Conservation (phyloP, 2,329 filamentous ascomycete genomes). For the Phialophora expanda region DNA sequence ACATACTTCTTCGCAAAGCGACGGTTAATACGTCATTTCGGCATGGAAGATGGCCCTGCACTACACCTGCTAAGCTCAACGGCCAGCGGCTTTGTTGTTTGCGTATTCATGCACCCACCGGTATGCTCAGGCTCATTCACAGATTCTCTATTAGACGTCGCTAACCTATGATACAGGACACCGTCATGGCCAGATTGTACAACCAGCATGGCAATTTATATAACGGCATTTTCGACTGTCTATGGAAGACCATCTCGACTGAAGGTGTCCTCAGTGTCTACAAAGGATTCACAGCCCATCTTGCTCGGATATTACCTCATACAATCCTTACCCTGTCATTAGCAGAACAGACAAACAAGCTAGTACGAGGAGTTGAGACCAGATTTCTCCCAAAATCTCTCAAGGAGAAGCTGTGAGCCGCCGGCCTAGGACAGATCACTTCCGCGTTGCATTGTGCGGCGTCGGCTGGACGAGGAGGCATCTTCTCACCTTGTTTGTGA, state of each 20-base stretch:
- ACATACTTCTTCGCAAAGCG: conserved; percentile 99
- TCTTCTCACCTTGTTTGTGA: neutral
- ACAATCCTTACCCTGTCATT: conserved; percentile 91
- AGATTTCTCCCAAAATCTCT: conserved; percentile 55
- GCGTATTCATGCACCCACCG: conserved; percentile 96
- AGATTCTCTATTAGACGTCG: conserved; percentile 22
- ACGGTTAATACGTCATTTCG: conserved; percentile 77
- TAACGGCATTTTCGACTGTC: conserved; percentile 86
- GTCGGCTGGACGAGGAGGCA: conserved; percentile 2
- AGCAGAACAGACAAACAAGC: conserved; percentile 95
- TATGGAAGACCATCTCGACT: conserved; percentile 86
- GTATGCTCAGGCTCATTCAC: conserved; percentile 56
- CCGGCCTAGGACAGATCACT: neutral
- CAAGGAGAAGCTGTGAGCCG: conserved; percentile 52
- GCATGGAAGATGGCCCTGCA: conserved; percentile 87
- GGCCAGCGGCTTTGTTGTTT: conserved; percentile 92
- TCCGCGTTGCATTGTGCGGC: conserved; percentile 16
- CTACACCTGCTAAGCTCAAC: conserved; percentile 89
- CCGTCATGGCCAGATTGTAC: conserved; percentile 98
- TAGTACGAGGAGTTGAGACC: conserved; percentile 79
- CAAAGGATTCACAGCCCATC: conserved; percentile 95
- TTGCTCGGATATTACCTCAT: conserved; percentile 92
- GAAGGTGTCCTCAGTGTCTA: conserved; percentile 93
- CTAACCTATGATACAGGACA: conserved; percentile 62
- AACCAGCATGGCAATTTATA: conserved; percentile 99